phyloP scores from a whole-genome alignment of 1,284 basidiomycete species.

The Moniliella sp. region DNA sequence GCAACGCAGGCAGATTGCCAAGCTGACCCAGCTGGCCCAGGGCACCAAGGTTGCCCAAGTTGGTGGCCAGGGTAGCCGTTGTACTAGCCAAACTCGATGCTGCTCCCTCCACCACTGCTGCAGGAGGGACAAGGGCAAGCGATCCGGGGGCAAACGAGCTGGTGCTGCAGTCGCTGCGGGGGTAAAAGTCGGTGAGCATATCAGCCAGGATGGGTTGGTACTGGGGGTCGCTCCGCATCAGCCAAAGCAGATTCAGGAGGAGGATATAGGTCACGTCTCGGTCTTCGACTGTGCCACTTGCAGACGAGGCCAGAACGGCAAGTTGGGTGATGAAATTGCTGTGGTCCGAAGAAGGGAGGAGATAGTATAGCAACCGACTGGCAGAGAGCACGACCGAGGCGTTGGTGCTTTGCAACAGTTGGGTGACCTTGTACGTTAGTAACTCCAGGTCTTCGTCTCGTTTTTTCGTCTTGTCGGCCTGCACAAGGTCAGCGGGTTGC shows the following conservation, averaged over 20 bases:
- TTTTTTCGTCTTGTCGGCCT: background rate
- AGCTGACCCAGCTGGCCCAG: background rate
- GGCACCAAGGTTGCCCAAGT: background rate
- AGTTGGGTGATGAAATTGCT: too few species aligned
- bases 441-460: conserved; percentile 20
- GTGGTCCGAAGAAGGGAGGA: background rate
- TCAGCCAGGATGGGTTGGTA: conserved; percentile 8
- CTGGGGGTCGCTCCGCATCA: conserved; percentile 4
- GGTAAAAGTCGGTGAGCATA: conserved; percentile 8
- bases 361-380: background rate
- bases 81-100: too few species aligned
- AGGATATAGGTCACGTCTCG: conserved; percentile 9
- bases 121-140: too few species aligned
- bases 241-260: conserved; percentile 6
- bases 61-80: background rate
- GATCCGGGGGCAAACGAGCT: background rate
- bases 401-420: conserved; percentile 14
- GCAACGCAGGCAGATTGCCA: too few species aligned
- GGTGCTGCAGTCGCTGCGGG: conserved; percentile 3
- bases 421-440: conserved; percentile 11
- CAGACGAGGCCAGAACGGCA: background rate
- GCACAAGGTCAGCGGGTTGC: conserved; percentile 38
- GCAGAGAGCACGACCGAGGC: conserved; percentile 10
- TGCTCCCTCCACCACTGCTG: too few species aligned
- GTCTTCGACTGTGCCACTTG: background rate